A percentile compares a stretch with the other conserved stretches of the same genome.
Conservation (phyloP, 352 stramenopile species). For the Blastocystis sp. region DNA sequence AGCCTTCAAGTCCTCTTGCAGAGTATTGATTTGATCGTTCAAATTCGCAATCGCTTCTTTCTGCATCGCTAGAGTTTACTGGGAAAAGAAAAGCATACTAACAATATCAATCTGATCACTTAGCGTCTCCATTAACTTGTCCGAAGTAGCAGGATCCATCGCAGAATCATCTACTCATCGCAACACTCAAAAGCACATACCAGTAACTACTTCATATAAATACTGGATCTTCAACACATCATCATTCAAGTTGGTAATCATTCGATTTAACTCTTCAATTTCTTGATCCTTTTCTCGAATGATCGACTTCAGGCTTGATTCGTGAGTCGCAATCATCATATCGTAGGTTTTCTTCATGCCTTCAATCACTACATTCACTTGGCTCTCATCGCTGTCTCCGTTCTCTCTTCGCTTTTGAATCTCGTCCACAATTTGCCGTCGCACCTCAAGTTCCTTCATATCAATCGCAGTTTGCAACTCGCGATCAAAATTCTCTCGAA, state of each 20-base stretch:
- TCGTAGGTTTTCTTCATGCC: neutral
- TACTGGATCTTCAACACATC: neutral
- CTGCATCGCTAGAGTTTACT: neutral
- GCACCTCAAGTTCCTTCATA: neutral
- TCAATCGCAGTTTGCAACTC: neutral
- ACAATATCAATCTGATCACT: neutral
- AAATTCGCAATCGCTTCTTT: neutral
- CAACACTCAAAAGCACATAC: neutral
- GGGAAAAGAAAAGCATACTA: neutral
- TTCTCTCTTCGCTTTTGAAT: neutral
- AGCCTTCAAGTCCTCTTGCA: neutral
- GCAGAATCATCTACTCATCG: neutral
- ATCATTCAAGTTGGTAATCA: neutral
- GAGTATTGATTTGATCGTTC: neutral
- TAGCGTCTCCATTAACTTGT: neutral
- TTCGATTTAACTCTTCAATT: neutral
- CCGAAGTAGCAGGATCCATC: neutral
- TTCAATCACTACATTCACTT: neutral
- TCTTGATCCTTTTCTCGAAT: neutral
- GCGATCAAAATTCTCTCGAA: neutral
- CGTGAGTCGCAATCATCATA: neutral
- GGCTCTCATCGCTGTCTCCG: neutral
- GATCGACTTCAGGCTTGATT: neutral
- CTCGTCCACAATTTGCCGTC: slow-evolving; percentile 1
- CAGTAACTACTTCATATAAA: neutral